Percentiles rank a stretch among this genome's conserved stretches.
Evolutionary conservation across 2,329 filamentous ascomycete species (phyloP).

Genomic region (Alternaria novae-zelandiae): DNA sequence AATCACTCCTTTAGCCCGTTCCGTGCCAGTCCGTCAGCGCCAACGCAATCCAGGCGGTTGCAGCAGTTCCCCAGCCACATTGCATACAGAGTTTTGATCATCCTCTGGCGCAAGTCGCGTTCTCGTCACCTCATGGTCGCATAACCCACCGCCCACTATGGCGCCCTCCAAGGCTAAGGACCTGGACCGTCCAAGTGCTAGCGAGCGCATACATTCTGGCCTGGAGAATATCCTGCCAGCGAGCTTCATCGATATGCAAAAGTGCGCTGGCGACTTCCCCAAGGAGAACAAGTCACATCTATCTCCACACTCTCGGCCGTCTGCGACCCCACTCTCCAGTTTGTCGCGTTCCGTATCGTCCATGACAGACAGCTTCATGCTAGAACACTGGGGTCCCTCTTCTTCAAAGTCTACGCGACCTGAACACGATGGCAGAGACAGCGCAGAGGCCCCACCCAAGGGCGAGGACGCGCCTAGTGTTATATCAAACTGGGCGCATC

Average conservation of each 20-base stretch:
- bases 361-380: constrained; percentile 45
- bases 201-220: constrained; percentile 25
- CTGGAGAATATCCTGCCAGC: constrained; percentile 40
- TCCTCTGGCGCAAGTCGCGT: constrained; percentile 7
- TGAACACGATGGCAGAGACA: constrained; percentile 16
- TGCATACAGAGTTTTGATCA: constrained; percentile 9
- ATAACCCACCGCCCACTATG: constrained; percentile 23
- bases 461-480: constrained; percentile 33
- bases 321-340: constrained; percentile 27
- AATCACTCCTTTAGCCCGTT: constrained; percentile 18
- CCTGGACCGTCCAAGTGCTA: constrained; percentile 23
- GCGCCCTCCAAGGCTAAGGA: constrained; percentile 19
- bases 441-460: constrained; percentile 18
- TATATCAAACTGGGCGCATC: constrained; percentile 47
- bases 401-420: constrained; percentile 18
- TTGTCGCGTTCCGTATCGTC: constrained; percentile 41
- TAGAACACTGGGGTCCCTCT: constrained; percentile 32
- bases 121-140: constrained; percentile 19
- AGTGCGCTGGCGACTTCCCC: constrained; percentile 10
- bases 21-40: constrained; percentile 17
- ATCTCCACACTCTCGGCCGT: constrained; percentile 21
- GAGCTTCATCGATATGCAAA: constrained; percentile 23
- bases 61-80: constrained; percentile 26
- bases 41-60: constrained; percentile 13
- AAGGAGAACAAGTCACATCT: constrained; percentile 29